Percentiles rank a stretch among this genome's conserved stretches.
Conservation (phyloP, 306 rosid species). For the Quercus engelmannii region DNA sequence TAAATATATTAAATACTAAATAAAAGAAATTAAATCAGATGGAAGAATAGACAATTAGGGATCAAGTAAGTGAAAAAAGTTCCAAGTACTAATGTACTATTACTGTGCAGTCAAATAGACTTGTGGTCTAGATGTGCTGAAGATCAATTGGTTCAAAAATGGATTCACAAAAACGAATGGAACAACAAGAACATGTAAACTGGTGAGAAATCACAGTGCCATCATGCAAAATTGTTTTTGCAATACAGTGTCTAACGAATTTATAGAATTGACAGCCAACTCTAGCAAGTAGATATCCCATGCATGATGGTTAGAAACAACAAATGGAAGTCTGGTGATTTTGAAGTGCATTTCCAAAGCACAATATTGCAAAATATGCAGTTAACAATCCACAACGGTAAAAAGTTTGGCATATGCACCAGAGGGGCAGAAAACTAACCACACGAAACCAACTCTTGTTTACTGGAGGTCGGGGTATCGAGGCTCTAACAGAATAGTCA, state of each 20-base stretch:
- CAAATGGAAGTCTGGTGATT: not conserved
- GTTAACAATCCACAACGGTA: constrained; percentile 6
- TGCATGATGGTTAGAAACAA: not conserved
- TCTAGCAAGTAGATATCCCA: not conserved
- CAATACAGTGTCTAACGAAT: not conserved
- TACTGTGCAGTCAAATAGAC: not conserved
- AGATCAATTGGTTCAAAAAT: not conserved
- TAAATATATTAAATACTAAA: not conserved
- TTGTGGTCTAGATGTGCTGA: not conserved
- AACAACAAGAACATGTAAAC: not conserved
- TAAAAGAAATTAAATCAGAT: not conserved
- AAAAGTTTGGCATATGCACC: not conserved
- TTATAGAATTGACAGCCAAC: not conserved
- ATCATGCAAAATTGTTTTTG: not conserved
- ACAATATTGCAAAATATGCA: constrained; percentile 7
- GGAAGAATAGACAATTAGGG: not conserved
- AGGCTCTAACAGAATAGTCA: constrained; percentile 47
- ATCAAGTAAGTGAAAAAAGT: not conserved
- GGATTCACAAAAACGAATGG: not conserved
- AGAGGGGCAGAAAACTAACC: constrained; percentile 52
- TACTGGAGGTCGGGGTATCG: constrained; percentile 60
- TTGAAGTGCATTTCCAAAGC: not conserved
- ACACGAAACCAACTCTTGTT: constrained; percentile 78
- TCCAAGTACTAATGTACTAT: not conserved
- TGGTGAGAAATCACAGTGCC: not conserved